Base-by-base conservation (phyloP, 306 rosid species). In the Parietaria judaica region DNA sequence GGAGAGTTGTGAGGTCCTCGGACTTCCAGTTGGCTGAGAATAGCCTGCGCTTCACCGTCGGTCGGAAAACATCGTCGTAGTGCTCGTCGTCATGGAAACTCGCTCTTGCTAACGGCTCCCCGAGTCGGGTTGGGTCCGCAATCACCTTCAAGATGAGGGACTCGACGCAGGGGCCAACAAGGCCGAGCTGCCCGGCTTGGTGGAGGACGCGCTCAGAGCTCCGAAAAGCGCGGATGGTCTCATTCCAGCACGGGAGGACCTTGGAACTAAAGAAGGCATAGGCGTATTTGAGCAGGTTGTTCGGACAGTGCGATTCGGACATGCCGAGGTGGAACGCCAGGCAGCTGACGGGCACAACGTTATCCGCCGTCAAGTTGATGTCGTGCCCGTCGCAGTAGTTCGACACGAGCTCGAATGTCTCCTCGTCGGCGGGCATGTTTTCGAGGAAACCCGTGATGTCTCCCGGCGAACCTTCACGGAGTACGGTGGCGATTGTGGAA, bases 201-300 rank as follows among this genome's bases (percentile, higher is more conserved):
- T 53, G 76, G 14, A 72, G 67, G 23, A 71, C 55, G 55, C 66
- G 59, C 12, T 78, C 82, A 0, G 83, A 65, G 60, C 75, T 38
- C 56, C 44, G 72, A n/a, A 76, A 62, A 44, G 80, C 84, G 57
- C 71, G 70, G 6, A 84, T 54, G 53, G 86, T 71, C 60, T 78
- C 79, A 2, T 74, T 78, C 86, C 86, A 81, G 49, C 58, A 68
- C 8, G 79, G 82, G 41, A 84, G 84, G 45, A 84, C 67, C 51
- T 56, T 70, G 37, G 73, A 72, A 36, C 74, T 65, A 31, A 78
- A 60, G 77, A 65, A 73, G 41, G 61, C 12, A 43, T 73, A 49
- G 3, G 79, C 61, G 54, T 51, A 58, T 2, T 9, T 36, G 13
- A 78, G 53, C 11, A 84, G 77, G 66, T 84, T 81, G 52, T 81